phyloP scores from a whole-genome alignment of 2,329 filamentous ascomycete genomes.

The Trichoderma polysporum region DNA sequence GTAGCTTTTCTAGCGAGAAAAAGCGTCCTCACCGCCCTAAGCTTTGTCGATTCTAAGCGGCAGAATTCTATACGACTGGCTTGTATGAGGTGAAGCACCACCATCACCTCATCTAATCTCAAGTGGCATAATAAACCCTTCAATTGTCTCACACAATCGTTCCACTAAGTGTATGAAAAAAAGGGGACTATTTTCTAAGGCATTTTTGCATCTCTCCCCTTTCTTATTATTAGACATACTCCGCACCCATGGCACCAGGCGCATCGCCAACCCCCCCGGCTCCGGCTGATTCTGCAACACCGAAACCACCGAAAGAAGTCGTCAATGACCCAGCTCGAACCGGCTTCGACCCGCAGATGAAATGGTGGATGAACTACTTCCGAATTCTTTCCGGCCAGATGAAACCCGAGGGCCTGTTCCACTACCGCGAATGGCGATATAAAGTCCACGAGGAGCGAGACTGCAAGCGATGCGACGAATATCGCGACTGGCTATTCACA shows the following conservation, averaged over 20 bases:
- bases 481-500: slow-evolving; percentile 79
- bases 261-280: slow-evolving; percentile 22
- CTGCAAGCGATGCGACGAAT: slow-evolving; percentile 76
- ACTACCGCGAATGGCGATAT: slow-evolving; percentile 78
- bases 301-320: slow-evolving; percentile 37
- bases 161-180: background rate
- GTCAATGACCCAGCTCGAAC: slow-evolving; percentile 61
- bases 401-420: slow-evolving; percentile 64
- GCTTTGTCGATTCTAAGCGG: slow-evolving; percentile 1
- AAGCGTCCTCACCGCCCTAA: slow-evolving; percentile 16
- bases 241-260: slow-evolving; percentile 17
- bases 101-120: background rate
- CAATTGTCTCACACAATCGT: background rate
- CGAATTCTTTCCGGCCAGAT: slow-evolving; percentile 73
- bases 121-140: background rate
- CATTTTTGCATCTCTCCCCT: background rate
- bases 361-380: slow-evolving; percentile 83
- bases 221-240: background rate
- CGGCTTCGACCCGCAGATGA: slow-evolving; percentile 60
- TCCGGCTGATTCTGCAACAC: slow-evolving; percentile 21
- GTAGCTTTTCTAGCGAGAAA: background rate
- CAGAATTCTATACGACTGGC: slow-evolving; percentile 22
- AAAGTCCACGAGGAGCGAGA: slow-evolving; percentile 72
- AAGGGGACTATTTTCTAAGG: background rate
- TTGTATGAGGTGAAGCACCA: slow-evolving; percentile 1